Base-by-base conservation (phyloP, 345 rosid species). In the Brassica rapa region DNA sequence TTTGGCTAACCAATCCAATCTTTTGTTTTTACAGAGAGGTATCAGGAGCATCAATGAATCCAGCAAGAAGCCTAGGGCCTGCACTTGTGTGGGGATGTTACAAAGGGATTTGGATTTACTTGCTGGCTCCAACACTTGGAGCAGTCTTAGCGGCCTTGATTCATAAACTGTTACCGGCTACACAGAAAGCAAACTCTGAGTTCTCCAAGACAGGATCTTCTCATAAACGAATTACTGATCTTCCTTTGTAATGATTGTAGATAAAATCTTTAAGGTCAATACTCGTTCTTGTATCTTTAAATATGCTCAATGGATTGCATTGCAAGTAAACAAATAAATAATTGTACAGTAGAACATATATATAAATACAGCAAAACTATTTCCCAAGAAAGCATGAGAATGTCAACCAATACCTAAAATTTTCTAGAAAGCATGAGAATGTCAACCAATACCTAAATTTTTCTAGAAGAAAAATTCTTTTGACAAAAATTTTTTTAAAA, bases 21-120 rank as follows among this genome's bases (percentile, higher is more conserved):
- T 46, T 46, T 61, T 32, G 62, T 10, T 7, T 7, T 65, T 11
- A 64, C 84, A 88, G 92, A 70, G 83, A 89, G 25, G 82, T 90
- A 1, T 82, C 94, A 14, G 94, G 94, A 62, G 92, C 94, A 37
- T 90, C 94, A 2, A 88, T 90, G 92, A 90, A 90, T 70, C 94
- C 94, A 15, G 92, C 92, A 37, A 83, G 91, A 76, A 88, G 87
- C 80, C 35, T 88, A 70, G 91, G 91, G 0, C 91, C 91, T 11
- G 89, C 87, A 14, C 77, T 87, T 0, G 91, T 83, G 24, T 86
- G 84, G 46, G 71, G 77, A 30, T 51, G 82, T 55, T 87, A 77
- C 71, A 82, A 80, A 43, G 81, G 86, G 19, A 7, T 87, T 9
- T 88, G 87, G 89, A 77, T 86, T 25, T 88, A 86, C 70, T 59